A percentile compares a stretch with the other conserved stretches of the same genome.
Evolutionary conservation across 164 flowering plant species (phyloP).

Genomic region (Macadamia tetraphylla): DNA sequence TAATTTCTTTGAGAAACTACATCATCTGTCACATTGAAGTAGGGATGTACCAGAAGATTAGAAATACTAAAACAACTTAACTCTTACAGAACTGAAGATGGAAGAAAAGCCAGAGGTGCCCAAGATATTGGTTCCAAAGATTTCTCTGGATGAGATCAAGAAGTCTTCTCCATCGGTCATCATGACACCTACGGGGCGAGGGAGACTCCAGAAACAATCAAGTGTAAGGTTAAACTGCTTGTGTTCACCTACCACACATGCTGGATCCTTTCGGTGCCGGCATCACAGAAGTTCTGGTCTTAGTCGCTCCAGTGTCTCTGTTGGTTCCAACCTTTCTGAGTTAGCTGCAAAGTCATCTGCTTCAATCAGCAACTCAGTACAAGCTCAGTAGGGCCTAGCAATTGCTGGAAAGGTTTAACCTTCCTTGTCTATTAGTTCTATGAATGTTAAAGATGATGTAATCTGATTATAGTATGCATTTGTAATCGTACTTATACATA

Average conservation of each 20-base stretch:
- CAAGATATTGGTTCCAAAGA: neutral
- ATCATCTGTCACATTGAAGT: too few species aligned
- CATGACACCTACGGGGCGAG: neutral
- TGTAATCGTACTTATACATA: too few species aligned
- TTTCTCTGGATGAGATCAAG: neutral
- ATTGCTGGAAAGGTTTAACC: neutral
- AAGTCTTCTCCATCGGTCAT: slow-evolving; percentile 1
- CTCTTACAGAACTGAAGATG: neutral
- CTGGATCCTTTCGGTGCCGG: slow-evolving; percentile 41
- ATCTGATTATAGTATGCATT: too few species aligned
- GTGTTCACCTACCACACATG: slow-evolving; percentile 39
- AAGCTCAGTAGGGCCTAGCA: neutral
- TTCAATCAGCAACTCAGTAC: neutral
- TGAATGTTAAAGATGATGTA: too few species aligned
- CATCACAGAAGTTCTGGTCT: slow-evolving; percentile 22
- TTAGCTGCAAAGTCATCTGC: slow-evolving; percentile 12
- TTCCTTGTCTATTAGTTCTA: neutral
- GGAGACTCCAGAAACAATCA: slow-evolving; percentile 8
- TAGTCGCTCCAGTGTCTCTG: slow-evolving; percentile 16
- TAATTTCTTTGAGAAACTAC: too few species aligned
- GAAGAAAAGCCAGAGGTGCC: neutral
- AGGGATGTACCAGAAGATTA: too few species aligned
- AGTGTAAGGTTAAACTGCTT: slow-evolving; percentile 23
- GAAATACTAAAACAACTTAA: too few species aligned
- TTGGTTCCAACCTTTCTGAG: slow-evolving; percentile 25